These are phyloP conservation scores for Saccharomyces hybrid DNA, from an alignment of 1,139 yeast species.

Conservation along the genomic window DNA sequence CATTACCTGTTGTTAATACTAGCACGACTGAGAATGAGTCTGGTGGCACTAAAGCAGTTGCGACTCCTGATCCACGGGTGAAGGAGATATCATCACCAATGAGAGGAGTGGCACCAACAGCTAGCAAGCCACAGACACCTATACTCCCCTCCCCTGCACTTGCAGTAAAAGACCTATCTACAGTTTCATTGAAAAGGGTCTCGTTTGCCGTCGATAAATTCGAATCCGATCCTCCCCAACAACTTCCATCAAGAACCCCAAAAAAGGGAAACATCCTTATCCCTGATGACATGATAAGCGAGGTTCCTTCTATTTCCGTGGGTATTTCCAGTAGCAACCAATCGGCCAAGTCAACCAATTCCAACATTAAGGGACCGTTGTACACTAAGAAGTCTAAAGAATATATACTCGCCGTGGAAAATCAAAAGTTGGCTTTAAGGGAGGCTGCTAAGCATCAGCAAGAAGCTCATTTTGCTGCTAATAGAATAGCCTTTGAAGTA, in stretches of 20 bases:
- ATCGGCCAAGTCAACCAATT: slow-evolving; percentile 5
- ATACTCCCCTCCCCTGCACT: neutral
- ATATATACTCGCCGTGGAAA: slow-evolving; percentile 47
- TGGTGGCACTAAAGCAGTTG: neutral
- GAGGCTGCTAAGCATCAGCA: slow-evolving; percentile 68
- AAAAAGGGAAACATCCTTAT: slow-evolving; percentile 70
- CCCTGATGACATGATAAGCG: slow-evolving; percentile 55
- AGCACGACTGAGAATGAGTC: neutral
- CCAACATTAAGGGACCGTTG: slow-evolving; percentile 13
- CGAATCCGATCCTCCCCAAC: slow-evolving; percentile 83
- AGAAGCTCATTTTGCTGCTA: slow-evolving; percentile 67
- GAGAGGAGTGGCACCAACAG: slow-evolving; percentile 1
- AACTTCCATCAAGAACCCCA: slow-evolving; percentile 83
- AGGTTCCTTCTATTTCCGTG: slow-evolving; percentile 55
- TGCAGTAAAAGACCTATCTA: slow-evolving; percentile 12
- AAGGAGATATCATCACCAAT: neutral
- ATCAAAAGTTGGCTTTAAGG: slow-evolving; percentile 45
- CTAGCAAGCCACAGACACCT: slow-evolving; percentile 2
- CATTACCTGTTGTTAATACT: neutral
- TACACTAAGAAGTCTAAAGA: slow-evolving; percentile 43
- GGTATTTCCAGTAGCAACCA: slow-evolving; percentile 42
- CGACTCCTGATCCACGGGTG: neutral
- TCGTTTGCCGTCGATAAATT: slow-evolving; percentile 67
- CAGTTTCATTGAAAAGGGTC: slow-evolving; percentile 50
- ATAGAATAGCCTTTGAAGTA: slow-evolving; percentile 60